These are phyloP conservation scores for Camellia japonica DNA, from an alignment of 148 eudicot species.

Conservation along the genomic window DNA sequence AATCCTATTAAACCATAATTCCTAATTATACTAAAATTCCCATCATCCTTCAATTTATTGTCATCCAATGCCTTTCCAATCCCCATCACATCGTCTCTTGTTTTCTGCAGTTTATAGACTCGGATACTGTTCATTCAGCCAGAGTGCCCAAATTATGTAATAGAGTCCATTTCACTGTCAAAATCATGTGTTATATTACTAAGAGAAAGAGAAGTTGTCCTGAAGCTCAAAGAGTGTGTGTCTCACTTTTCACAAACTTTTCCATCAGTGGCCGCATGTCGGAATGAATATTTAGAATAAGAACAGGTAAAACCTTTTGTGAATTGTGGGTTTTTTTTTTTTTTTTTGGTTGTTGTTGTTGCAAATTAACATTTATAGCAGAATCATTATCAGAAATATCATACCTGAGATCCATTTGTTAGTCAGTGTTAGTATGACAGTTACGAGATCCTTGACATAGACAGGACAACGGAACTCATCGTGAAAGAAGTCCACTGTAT, in stretches of 20 bases:
- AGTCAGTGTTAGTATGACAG: conserved; percentile 46
- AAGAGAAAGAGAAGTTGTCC: background rate
- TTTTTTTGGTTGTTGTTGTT: too few relatives aligned
- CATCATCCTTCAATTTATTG: too few relatives aligned
- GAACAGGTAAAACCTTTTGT: too few relatives aligned
- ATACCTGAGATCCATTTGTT: conserved; percentile 75
- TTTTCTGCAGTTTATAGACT: background rate
- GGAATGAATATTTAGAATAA: background rate
- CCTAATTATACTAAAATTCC: too few relatives aligned
- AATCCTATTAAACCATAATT: too few relatives aligned
- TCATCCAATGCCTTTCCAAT: too few relatives aligned
- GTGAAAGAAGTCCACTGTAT: conserved; percentile 56
- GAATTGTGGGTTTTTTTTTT: too few relatives aligned
- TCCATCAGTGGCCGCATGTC: background rate
- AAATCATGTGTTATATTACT: background rate
- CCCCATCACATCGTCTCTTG: background rate
- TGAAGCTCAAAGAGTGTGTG: too few relatives aligned
- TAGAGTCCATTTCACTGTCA: background rate
- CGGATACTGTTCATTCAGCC: background rate
- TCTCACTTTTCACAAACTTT: background rate
- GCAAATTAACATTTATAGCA: too few relatives aligned
- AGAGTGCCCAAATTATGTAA: background rate
- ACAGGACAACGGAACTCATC: conserved; percentile 95
- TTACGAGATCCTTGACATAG: conserved; percentile 76
- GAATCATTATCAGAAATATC: background rate